Conservation (phyloP, 1,139 yeast species). For the Blastobotrys elegans region DNA sequence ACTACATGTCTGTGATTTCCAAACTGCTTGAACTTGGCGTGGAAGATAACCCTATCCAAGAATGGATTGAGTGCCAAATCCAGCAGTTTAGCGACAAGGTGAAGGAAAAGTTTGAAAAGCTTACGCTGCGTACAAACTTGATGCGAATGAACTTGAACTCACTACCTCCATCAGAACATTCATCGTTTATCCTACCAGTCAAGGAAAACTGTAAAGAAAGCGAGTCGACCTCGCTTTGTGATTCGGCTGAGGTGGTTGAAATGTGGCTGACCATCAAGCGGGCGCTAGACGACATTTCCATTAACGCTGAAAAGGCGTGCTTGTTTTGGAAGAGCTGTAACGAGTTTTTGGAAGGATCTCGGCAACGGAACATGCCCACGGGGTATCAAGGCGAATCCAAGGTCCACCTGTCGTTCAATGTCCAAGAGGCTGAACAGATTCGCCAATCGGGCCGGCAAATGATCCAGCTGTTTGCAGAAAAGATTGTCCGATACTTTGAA, state of each 20-base stretch:
- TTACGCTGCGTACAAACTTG: slow-evolving; percentile 31
- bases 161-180: slow-evolving; percentile 25
- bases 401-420: slow-evolving; percentile 31
- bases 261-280: slow-evolving; percentile 51
- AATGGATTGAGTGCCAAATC: slow-evolving; percentile 52
- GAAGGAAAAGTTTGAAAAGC: slow-evolving; percentile 37
- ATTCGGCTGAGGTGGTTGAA: slow-evolving; percentile 44
- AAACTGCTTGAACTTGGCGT: slow-evolving; percentile 57
- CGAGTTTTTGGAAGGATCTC: slow-evolving; percentile 43
- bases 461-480: slow-evolving; percentile 23
- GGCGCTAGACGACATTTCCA: slow-evolving; percentile 41
- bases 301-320: slow-evolving; percentile 34
- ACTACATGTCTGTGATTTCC: slow-evolving; percentile 52
- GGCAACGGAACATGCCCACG: slow-evolving; percentile 39
- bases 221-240: slow-evolving; percentile 31
- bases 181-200: slow-evolving; percentile 23
- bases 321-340: slow-evolving; percentile 45
- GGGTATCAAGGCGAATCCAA: slow-evolving; percentile 42
- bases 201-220: slow-evolving; percentile 3
- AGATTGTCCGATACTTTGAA: slow-evolving; percentile 31
- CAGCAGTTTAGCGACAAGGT: slow-evolving; percentile 38
- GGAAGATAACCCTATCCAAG: slow-evolving; percentile 58
- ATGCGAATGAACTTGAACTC: slow-evolving; percentile 32
- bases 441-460: slow-evolving; percentile 26
- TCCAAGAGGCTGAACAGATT: slow-evolving; percentile 28